phyloP scores from a whole-genome alignment of 176 grass and related monocot species.

The Typha latifolia region DNA sequence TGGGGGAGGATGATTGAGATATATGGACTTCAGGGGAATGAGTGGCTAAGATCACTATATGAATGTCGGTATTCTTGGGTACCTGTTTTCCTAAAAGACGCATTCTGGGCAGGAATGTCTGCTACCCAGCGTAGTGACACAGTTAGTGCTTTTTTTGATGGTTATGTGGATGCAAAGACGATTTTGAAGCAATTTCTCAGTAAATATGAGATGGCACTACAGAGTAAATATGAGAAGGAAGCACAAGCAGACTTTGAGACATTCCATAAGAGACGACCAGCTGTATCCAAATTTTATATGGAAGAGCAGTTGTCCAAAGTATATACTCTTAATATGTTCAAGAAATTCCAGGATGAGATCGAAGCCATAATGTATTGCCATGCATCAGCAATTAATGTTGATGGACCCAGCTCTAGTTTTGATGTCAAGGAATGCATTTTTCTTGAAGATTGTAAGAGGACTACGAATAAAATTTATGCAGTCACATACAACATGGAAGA shows the following conservation, averaged over 20 bases:
- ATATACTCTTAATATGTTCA: conserved; percentile 95
- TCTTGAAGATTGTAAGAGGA: conserved; percentile 84
- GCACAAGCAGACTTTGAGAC: conserved; percentile 96
- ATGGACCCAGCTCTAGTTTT: conserved; percentile 57
- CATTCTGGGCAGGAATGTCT: conserved; percentile 97
- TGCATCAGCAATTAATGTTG: conserved; percentile 43
- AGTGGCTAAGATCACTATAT: conserved; percentile 79
- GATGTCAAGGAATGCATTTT: conserved; percentile 88
- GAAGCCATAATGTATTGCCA: conserved; percentile 99
- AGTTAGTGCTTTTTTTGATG: conserved; percentile 74
- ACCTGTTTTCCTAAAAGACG: conserved; percentile 83
- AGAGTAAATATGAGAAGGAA: conserved; percentile 91
- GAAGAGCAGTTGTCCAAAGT: conserved; percentile 95
- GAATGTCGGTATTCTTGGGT: conserved; percentile 72
- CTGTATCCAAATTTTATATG: conserved; percentile 94
- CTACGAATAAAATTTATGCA: conserved; percentile 65
- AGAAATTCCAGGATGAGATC: conserved; percentile 97
- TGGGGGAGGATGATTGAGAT: conserved; percentile 67
- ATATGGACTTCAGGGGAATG: conserved; percentile 65
- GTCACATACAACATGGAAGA: conserved; percentile 61
- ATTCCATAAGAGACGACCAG: conserved; percentile 85
- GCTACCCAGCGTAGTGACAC: conserved; percentile 59
- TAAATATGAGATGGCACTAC: conserved; percentile 76
- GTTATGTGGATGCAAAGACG: conserved; percentile 80
- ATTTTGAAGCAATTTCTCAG: conserved; percentile 79